These are phyloP conservation scores for Platanthera zijinensis DNA, from an alignment of 106 monocot genomes.

Conservation along the genomic window DNA sequence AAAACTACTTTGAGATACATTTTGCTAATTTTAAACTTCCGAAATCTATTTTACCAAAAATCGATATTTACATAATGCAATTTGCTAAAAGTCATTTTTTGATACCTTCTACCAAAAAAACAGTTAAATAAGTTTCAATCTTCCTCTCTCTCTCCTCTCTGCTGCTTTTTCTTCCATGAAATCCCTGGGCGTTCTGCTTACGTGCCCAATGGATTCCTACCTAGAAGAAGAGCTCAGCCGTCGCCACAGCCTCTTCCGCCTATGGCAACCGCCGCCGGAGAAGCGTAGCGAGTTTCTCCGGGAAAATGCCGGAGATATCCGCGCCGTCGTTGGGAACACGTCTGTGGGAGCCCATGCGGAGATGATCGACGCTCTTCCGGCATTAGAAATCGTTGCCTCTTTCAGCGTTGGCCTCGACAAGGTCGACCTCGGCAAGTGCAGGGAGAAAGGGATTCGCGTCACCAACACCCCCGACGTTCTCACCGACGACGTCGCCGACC, in stretches of 20 bases:
- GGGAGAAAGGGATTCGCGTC: conserved; percentile 35
- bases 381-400: conserved; percentile 36
- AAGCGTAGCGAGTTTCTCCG: conserved; percentile 21
- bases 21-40: no score
- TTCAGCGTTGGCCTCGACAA: conserved; percentile 3
- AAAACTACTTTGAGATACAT: no score
- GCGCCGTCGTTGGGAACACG: conserved; percentile 40
- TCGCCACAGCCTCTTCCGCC: conserved; percentile 42
- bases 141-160: no score
- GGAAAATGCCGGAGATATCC: conserved; percentile 23
- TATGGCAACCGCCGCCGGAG: conserved; percentile 29
- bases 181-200: conserved; percentile 37
- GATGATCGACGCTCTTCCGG: conserved; percentile 34
- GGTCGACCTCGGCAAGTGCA: conserved; percentile 40
- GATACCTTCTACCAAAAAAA: no score
- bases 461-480: conserved; percentile 49
- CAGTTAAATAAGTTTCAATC: no score
- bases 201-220: conserved; percentile 33
- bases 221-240: conserved; percentile 37
- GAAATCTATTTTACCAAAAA: no score
- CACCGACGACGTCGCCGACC: conserved; percentile 44
- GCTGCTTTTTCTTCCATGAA: no score
- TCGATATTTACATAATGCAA: no score
- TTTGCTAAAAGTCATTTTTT: no score
- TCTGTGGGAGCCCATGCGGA: conserved; percentile 29